Evolutionary conservation across 2,329 filamentous ascomycete species (phyloP).

Genomic region (Sphaerulina vaccinii): DNA sequence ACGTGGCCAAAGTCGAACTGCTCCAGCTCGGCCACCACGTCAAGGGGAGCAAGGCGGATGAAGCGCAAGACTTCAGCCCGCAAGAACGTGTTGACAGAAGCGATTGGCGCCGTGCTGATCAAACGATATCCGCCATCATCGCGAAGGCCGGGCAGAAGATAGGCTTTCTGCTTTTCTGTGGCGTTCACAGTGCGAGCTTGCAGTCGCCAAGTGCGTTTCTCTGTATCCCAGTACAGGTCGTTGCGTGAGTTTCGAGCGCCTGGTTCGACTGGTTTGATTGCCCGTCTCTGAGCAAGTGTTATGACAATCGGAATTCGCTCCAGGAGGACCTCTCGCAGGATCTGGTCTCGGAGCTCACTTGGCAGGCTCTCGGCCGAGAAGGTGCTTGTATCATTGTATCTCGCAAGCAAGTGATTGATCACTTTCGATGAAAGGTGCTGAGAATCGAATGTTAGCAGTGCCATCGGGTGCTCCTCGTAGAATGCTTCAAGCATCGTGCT

Average conservation of each 20-base stretch:
- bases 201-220: slow-evolving; percentile 4
- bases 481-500: neutral
- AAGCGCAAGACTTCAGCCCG: slow-evolving; percentile 4
- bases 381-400: neutral
- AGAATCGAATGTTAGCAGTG: too few relatives aligned
- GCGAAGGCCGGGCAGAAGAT: neutral
- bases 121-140: neutral
- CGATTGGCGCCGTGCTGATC: slow-evolving; percentile 2
- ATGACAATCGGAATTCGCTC: slow-evolving; percentile 6
- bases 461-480: too few relatives aligned
- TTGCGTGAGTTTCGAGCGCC: neutral
- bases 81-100: neutral
- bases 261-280: neutral
- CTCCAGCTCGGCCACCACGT: slow-evolving; percentile 4
- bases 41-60: slow-evolving; percentile 3
- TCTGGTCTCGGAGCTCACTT: slow-evolving; percentile 5
- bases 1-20: slow-evolving; percentile 9
- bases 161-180: slow-evolving; percentile 5
- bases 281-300: neutral
- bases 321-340: slow-evolving; percentile 3
- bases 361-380: slow-evolving; percentile 3
- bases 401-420: too few relatives aligned
- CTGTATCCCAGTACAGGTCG: slow-evolving; percentile 3
- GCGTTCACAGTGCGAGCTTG: neutral
- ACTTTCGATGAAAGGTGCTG: too few relatives aligned